Percentiles rank a stretch among this genome's conserved stretches.
These are phyloP conservation scores for Dianthus caryophyllus DNA, from an alignment of 148 eudicot genomes.

Conservation along the genomic window DNA sequence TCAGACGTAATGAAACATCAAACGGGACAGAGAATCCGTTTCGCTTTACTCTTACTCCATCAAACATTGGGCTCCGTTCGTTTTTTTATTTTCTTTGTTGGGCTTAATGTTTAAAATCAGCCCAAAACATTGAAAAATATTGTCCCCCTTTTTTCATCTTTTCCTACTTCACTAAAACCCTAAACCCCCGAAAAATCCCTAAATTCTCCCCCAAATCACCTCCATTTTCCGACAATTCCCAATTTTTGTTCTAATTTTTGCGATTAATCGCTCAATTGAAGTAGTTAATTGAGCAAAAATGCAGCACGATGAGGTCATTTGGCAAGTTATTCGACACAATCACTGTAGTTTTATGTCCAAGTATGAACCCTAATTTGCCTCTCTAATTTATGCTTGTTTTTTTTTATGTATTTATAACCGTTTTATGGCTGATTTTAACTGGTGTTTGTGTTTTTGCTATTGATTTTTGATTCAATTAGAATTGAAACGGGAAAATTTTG, in stretches of 20 bases:
- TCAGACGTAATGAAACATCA: no score
- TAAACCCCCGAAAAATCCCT: conserved; percentile 8
- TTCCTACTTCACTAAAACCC: conserved; percentile 1
- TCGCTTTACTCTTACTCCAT: no score
- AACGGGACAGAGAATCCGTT: no score
- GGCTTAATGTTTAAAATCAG: no score
- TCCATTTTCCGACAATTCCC: neutral
- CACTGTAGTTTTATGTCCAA: conserved; percentile 97
- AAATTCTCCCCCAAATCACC: neutral
- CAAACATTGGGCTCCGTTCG: no score
- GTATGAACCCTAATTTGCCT: conserved; percentile 34
- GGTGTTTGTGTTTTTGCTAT: neutral
- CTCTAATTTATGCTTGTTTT: neutral
- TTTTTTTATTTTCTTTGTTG: no score
- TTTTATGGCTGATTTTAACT: neutral
- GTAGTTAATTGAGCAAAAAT: conserved; percentile 28
- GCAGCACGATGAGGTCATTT: conserved; percentile 98
- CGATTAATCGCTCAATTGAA: conserved; percentile 1
- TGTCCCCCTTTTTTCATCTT: no score
- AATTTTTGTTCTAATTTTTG: neutral
- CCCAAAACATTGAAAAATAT: no score
- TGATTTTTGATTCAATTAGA: conserved; percentile 28
- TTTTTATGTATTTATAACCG: neutral
- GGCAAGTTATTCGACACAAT: conserved; percentile 93
- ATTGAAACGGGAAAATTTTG: conserved; percentile 84